Conservation (phyloP, 345 rosid species). For the Ceriops decandra region DNA sequence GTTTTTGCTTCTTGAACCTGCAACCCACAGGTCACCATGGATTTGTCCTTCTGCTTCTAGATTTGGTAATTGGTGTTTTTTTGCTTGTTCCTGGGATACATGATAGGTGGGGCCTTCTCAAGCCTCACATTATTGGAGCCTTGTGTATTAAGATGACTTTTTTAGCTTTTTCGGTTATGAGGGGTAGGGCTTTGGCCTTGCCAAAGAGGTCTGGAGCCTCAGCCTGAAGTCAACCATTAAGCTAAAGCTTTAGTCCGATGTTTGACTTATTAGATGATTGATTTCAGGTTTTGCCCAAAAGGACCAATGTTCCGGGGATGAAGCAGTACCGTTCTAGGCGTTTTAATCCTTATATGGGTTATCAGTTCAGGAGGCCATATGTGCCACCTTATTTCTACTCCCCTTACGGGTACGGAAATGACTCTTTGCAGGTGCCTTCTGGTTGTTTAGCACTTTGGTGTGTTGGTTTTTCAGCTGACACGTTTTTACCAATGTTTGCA, state of each 20-base stretch:
- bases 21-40: not conserved
- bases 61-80: too few relatives aligned
- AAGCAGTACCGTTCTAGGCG: conserved; percentile 79
- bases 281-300: conserved; percentile 67
- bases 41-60: not conserved
- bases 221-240: too few relatives aligned
- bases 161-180: too few relatives aligned
- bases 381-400: conserved; percentile 51
- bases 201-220: too few relatives aligned
- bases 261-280: not conserved
- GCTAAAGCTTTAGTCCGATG: not conserved
- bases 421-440: not conserved
- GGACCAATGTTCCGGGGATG: conserved; percentile 95
- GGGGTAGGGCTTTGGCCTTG: too few relatives aligned
- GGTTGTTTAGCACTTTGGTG: not conserved
- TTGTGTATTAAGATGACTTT: too few relatives aligned
- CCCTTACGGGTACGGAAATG: conserved; percentile 53
- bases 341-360: conserved; percentile 68
- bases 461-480: not conserved
- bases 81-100: too few relatives aligned
- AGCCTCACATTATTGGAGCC: too few relatives aligned
- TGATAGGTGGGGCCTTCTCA: too few relatives aligned
- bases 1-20: too few relatives aligned
- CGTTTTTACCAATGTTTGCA: conserved; percentile 31
- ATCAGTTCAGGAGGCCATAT: conserved; percentile 68